A percentile compares a stretch with the other conserved stretches of the same genome.
Conservation (phyloP, 169 alveolate genomes). For the Cryptosporidium tyzzeri region DNA sequence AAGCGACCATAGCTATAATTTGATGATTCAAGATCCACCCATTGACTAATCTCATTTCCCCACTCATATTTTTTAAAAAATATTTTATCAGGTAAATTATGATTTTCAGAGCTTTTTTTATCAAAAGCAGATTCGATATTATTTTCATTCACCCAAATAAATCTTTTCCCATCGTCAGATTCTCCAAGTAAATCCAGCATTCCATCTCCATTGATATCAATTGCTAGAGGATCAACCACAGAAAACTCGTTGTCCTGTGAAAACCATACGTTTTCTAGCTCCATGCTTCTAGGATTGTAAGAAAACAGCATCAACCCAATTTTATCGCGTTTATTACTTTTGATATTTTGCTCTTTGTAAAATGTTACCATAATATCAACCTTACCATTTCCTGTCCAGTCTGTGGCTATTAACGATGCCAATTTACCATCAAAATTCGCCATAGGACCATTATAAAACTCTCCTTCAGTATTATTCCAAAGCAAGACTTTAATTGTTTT, state of each 20-base stretch:
- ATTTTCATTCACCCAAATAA: constrained; percentile 81
- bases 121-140: constrained; percentile 44
- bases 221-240: constrained; percentile 83
- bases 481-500: constrained; percentile 11
- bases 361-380: constrained; percentile 32
- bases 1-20: constrained; percentile 79
- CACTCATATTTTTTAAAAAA: constrained; percentile 26
- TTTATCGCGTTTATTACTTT: background rate
- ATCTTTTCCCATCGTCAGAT: constrained; percentile 70
- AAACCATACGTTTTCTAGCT: constrained; percentile 41
- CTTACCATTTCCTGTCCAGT: constrained; percentile 60
- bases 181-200: constrained; percentile 79
- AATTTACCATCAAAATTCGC: constrained; percentile 4
- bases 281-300: constrained; percentile 11
- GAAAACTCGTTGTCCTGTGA: constrained; percentile 76
- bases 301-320: constrained; percentile 17
- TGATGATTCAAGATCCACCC: constrained; percentile 76
- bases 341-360: constrained; percentile 19
- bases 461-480: constrained; percentile 39
- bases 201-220: constrained; percentile 88
- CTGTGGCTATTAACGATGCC: constrained; percentile 25
- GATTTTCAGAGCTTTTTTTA: background rate
- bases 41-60: constrained; percentile 43
- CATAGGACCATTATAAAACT: constrained; percentile 21
- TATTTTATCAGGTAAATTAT: background rate